Evolutionary conservation across 1,284 basidiomycete genomes (phyloP), one percentile per base, ranked within the genome.

Genomic region (Leccinum fuscescens): DNA sequence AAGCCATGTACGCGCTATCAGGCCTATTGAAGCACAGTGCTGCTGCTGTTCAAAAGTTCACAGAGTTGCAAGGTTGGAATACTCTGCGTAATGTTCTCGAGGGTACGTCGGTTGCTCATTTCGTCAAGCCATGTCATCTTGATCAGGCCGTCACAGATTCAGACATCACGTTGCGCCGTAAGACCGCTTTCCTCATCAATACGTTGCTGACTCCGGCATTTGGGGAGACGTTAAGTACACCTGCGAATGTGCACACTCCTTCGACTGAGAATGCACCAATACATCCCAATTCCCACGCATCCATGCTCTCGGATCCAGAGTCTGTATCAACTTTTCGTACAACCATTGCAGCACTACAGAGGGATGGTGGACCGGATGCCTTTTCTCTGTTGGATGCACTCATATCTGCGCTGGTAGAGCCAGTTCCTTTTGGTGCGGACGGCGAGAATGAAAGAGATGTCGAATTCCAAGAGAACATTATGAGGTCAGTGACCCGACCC

Each of bases 1-100:
- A 96, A 75, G 93, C 90, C 1, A 83, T 96, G 49, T 98, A 98
- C 73, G 82, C 91, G 1, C 77, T 98, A 12, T 96, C 93, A 0
- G 89, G 92, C 0, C 74, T 94, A 0, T 75, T 98, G 54, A 95
- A 94, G 73, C 94, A 96, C 74, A 92, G 89, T 62, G 83, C 83
- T 0, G 77, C 80, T 2, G 93, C 92, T 0, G 85, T 95, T 1
- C 66, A 72, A 33, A 76, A 78, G n/a, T 80, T 96, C 54, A 78
- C 78, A 2, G 76, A 79, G 8, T 70, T 80, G 1, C 82, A 80
- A 46, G 94, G 93, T 0, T 96, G 92, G 92, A 69, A 76, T n/a
- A 76, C 76, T n/a, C 73, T 95, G 3, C 79, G 82, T 17, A 74
- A 74, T 27, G 82, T 86, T 0, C 76, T 94, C 1, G 79, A 85